phyloP scores from a whole-genome alignment of 169 alveolate genomes.

The Prorocentrum cordatum region DNA sequence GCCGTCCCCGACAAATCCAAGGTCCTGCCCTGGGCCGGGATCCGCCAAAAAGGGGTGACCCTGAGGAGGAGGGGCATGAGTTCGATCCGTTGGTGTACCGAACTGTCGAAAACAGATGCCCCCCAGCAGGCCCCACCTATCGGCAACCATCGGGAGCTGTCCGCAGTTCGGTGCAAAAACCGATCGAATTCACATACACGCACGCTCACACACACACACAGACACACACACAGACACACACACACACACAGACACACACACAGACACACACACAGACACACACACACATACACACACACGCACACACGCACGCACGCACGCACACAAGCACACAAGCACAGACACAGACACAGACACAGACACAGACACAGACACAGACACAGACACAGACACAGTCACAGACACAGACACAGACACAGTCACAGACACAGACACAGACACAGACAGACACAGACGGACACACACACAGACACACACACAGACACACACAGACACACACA shows the following conservation, averaged over 20 bases:
- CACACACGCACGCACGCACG: neutral
- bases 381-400: neutral
- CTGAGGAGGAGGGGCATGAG: too few species aligned
- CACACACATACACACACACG: neutral
- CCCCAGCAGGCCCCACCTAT: too few species aligned
- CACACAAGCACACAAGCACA: neutral
- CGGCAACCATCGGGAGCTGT: too few species aligned
- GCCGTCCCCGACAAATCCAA: too few species aligned
- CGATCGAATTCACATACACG: too few species aligned
- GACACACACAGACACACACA: neutral
- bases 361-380: neutral
- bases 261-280: neutral
- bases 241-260: neutral
- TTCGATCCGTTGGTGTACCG: too few species aligned
- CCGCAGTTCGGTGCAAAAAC: too few species aligned
- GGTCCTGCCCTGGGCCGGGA: too few species aligned
- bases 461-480: neutral
- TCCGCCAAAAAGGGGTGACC: too few species aligned
- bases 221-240: neutral
- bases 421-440: neutral
- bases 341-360: neutral
- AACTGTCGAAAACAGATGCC: too few species aligned
- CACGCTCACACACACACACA: neutral
- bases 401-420: neutral
- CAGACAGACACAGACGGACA: neutral